These are phyloP conservation scores for Leucaena leucocephala DNA, from an alignment of 306 rosid species.

Conservation along the genomic window DNA sequence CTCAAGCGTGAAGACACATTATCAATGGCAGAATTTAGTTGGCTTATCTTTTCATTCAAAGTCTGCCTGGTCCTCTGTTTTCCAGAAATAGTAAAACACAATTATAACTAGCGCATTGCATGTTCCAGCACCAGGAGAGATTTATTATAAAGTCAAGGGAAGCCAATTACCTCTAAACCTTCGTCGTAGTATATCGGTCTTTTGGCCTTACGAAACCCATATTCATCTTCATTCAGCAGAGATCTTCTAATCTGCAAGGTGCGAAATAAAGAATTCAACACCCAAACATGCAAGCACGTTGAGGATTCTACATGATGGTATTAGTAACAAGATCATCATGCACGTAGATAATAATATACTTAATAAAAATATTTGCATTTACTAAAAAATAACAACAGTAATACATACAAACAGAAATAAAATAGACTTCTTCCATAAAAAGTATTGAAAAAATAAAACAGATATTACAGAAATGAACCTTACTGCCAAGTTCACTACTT, in stretches of 20 bases:
- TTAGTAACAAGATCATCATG: background rate
- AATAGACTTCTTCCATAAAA: background rate
- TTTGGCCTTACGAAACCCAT: constrained; percentile 84
- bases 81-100: constrained; percentile 26
- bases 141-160: constrained; percentile 11
- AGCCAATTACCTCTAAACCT: constrained; percentile 78
- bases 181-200: constrained; percentile 87
- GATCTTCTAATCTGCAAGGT: constrained; percentile 80
- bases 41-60: constrained; percentile 82
- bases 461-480: constrained; percentile 18
- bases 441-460: background rate
- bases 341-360: constrained; percentile 3
- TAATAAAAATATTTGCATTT: background rate
- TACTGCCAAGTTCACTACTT: background rate
- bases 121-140: constrained; percentile 22
- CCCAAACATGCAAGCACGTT: background rate
- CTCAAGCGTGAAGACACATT: constrained; percentile 92
- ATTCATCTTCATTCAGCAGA: constrained; percentile 79
- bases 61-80: constrained; percentile 81
- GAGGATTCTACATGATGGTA: background rate
- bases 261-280: constrained; percentile 29
- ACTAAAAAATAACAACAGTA: background rate
- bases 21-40: constrained; percentile 93
- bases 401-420: background rate
- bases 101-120: constrained; percentile 17